Base-by-base conservation (phyloP, 768 basidiomycete species). In the Suillus spraguei region DNA sequence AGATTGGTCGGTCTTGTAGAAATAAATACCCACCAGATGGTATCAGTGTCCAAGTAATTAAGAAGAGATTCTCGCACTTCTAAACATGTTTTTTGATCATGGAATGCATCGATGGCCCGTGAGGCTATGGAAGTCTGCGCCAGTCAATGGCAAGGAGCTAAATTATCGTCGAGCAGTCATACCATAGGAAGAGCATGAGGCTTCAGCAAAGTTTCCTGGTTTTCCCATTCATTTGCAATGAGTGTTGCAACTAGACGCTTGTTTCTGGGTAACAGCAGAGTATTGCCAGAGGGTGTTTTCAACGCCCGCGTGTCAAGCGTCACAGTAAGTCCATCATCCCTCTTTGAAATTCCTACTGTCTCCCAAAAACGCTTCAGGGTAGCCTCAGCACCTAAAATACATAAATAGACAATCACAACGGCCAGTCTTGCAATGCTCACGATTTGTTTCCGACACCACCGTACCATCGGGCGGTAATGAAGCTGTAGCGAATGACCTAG, bases 211-310 rank as follows among this genome's bases (percentile, higher is more conserved):
- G 80, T 88, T 63, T 87, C 87, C 77, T 98, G 97, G 70, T 90
- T 91, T 70, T 99, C 95, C 97, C 97, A 99, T 79, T 99, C 97
- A 62, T 91, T 84, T 22, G 95, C 97, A 69, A 99, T 88, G 62
- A 97, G 82, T 1, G 92, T 82, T 1, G 96, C 95, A 24, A 92
- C 81, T 35, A 96, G 77, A 47, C 82, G 73, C 72, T 92, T 93
- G 65, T 84, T 80, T 55, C 78, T 75, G 0, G 95, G 95, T 16
- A 99, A 69, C 41, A 88, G 72, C 36, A 99, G 77, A 4, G 81
- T 82, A 52, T 89, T 86, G n/a, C 96, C 96, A 0, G 81, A 83
- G 0, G 96, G 95, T 14, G 97, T 99, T 75, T 93, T 97, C 63
- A 99, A 81, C 1, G 91, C 80, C 41, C 94, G 87, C 67, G 84